Percentiles rank a stretch among this genome's conserved stretches.
These are phyloP conservation scores for Actinidia arguta DNA, from an alignment of 179 eudicot species.

Conservation along the genomic window DNA sequence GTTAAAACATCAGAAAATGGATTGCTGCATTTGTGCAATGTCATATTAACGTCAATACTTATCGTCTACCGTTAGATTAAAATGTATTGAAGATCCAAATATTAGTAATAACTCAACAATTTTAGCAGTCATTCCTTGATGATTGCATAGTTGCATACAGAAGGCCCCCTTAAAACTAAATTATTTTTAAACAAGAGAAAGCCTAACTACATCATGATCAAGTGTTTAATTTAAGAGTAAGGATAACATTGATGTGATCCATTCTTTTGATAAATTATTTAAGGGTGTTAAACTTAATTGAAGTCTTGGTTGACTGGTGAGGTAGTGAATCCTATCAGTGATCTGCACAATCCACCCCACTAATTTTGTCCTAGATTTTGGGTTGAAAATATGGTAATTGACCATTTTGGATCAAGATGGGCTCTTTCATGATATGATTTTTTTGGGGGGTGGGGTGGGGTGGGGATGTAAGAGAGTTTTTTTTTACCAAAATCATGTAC, in stretches of 20 bases:
- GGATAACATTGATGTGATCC: conserved; percentile 1
- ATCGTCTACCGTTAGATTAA: too few relatives aligned
- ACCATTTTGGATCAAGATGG: neutral
- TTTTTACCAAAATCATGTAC: too few relatives aligned
- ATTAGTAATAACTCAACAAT: conserved; percentile 16
- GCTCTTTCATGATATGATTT: neutral
- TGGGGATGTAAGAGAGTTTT: too few relatives aligned
- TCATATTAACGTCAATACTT: neutral
- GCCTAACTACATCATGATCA: conserved; percentile 7
- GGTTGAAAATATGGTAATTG: neutral
- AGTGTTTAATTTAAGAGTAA: too few relatives aligned
- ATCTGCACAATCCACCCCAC: neutral
- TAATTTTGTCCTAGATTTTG: conserved; percentile 14
- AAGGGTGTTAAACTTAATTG: neutral
- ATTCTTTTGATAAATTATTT: neutral
- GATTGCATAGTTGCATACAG: neutral
- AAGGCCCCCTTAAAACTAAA: neutral
- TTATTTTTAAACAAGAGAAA: neutral
- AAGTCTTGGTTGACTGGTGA: conserved; percentile 14
- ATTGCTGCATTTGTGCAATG: too few relatives aligned
- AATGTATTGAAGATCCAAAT: neutral
- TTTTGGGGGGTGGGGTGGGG: too few relatives aligned
- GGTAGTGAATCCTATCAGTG: neutral
- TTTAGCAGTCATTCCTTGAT: neutral
- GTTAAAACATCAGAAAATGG: neutral